These are phyloP conservation scores for Pythium volutum DNA, from an alignment of 352 stramenopile genomes.

Conservation along the genomic window DNA sequence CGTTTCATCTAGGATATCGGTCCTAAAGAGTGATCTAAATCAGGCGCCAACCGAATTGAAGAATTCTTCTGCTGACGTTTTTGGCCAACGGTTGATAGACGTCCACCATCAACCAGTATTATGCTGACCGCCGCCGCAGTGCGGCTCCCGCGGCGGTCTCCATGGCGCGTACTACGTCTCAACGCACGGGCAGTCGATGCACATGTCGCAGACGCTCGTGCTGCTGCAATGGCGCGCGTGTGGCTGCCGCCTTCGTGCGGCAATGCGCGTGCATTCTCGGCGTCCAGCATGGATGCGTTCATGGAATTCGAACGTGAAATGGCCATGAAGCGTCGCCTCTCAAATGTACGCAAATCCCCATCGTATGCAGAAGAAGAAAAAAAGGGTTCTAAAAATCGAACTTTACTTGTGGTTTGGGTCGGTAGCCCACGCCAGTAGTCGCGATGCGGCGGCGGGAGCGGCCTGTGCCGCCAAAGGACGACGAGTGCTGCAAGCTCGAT, in stretches of 20 bases:
- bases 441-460: conserved; percentile 41
- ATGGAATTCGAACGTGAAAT: conserved; percentile 85
- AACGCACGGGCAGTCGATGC: not conserved
- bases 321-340: conserved; percentile 50
- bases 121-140: not conserved
- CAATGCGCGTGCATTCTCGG: conserved; percentile 22
- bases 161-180: conserved; percentile 18
- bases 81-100: conserved; percentile 22
- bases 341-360: conserved; percentile 14
- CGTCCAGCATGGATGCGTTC: conserved; percentile 72
- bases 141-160: conserved; percentile 16
- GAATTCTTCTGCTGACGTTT: not conserved
- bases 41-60: conserved; percentile 10
- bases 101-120: conserved; percentile 7
- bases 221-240: not conserved
- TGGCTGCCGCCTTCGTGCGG: not conserved
- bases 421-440: conserved; percentile 15
- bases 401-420: not conserved
- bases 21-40: conserved; percentile 12
- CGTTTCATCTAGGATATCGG: not conserved
- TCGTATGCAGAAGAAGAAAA: not conserved
- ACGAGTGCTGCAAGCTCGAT: conserved; percentile 82
- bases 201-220: not conserved
- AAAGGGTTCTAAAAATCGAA: not conserved
- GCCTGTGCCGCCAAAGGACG: conserved; percentile 63